phyloP scores from a whole-genome alignment of 257 asterid genomes.

The Solanum pimpinellifolium region DNA sequence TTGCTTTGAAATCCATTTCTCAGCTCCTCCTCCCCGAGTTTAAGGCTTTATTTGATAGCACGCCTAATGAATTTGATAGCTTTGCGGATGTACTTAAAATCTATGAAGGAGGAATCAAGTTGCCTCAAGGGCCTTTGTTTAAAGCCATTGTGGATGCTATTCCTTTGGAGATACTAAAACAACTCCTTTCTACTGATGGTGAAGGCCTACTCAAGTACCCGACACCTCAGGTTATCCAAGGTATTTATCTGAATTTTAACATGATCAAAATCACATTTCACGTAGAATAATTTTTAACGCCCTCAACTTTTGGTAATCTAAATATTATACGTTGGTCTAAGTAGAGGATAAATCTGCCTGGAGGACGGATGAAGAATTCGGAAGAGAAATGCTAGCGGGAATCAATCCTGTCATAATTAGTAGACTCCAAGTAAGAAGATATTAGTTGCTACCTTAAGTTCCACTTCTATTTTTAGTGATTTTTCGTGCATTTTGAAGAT shows the following conservation, averaged over 20 bases:
- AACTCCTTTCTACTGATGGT: conserved; percentile 9
- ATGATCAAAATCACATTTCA: too few relatives aligned
- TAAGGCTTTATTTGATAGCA: conserved; percentile 2
- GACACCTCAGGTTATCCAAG: conserved; percentile 11
- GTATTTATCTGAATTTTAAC: neutral
- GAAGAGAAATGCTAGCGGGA: conserved; percentile 20
- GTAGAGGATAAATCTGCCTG: conserved; percentile 17
- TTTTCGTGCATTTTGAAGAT: neutral
- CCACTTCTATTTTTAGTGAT: neutral
- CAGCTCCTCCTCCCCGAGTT: conserved; percentile 15
- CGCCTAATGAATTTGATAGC: conserved; percentile 15
- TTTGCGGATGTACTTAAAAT: conserved; percentile 8
- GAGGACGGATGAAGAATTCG: conserved; percentile 22
- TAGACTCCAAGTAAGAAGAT: conserved; percentile 12
- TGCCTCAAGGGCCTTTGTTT: conserved; percentile 1
- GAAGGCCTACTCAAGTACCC: conserved; percentile 8
- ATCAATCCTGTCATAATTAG: conserved; percentile 11
- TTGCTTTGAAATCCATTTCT: conserved; percentile 7
- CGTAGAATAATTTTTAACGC: too few relatives aligned
- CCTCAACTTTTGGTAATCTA: neutral
- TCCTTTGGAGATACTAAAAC: conserved; percentile 2
- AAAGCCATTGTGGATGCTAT: neutral
- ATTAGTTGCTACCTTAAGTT: neutral
- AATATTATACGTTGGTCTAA: neutral
- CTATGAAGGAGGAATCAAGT: conserved; percentile 17